Evolutionary conservation across 345 rosid species (phyloP).

Genomic region (Alliaria petiolata): DNA sequence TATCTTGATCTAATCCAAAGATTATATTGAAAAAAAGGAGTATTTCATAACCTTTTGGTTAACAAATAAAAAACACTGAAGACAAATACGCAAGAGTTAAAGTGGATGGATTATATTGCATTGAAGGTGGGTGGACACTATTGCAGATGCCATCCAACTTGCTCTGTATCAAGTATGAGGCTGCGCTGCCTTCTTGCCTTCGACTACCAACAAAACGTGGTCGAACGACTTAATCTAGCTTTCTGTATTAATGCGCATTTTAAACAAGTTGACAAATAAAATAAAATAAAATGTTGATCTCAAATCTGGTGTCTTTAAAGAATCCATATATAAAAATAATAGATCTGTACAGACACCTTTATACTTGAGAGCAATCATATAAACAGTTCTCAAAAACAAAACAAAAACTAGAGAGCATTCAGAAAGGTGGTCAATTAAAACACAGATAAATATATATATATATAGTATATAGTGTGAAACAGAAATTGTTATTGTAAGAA

Average conservation of each 20-base stretch:
- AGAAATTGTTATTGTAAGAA: background rate
- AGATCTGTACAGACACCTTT: conserved; percentile 1
- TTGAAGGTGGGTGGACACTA: background rate
- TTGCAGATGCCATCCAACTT: background rate
- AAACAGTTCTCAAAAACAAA: background rate
- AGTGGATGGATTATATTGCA: background rate
- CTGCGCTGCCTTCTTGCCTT: conserved; percentile 10
- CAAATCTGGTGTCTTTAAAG: background rate
- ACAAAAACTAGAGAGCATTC: background rate
- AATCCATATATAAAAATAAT: background rate
- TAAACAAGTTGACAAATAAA: background rate
- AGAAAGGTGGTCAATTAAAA: background rate
- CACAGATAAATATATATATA: background rate
- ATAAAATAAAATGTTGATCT: background rate
- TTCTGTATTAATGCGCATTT: background rate
- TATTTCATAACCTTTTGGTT: background rate
- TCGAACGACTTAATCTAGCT: background rate
- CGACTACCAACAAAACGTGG: background rate
- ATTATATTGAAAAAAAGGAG: background rate
- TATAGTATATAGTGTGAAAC: background rate
- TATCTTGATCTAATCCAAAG: no score
- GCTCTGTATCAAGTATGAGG: conserved; percentile 7
- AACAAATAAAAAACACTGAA: background rate
- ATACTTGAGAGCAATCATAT: background rate
- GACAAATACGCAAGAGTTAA: background rate